A percentile compares a stretch with the other conserved stretches of the same genome.
phyloP scores from a whole-genome alignment of 768 basidiomycete genomes.

The Mycena amicta region DNA sequence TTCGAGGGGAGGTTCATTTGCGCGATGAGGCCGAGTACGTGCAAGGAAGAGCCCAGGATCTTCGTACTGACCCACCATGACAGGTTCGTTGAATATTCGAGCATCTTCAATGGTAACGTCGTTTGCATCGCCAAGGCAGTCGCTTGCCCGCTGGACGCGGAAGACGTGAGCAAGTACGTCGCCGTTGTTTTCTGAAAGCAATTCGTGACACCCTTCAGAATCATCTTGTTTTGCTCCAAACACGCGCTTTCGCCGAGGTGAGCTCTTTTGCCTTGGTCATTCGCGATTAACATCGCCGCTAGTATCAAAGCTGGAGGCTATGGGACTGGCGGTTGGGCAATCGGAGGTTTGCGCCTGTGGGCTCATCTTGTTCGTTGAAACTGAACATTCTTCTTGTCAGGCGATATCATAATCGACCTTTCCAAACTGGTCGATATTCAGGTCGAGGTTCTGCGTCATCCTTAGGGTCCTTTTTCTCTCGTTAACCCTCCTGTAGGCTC shows the following conservation, averaged over 20 bases:
- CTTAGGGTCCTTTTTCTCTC: not conserved
- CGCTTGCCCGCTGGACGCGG: constrained; percentile 73
- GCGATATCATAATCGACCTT: constrained; percentile 85
- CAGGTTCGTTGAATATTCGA: constrained; percentile 51
- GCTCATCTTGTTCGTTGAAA: constrained; percentile 9
- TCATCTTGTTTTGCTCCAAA: constrained; percentile 72
- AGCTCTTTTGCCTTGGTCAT: not conserved
- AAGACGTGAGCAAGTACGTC: constrained; percentile 81
- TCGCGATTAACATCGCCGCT: not conserved
- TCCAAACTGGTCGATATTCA: constrained; percentile 66
- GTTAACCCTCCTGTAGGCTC: constrained; percentile 29
- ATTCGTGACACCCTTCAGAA: constrained; percentile 38
- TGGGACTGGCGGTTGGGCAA: constrained; percentile 88
- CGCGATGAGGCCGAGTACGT: constrained; percentile 44
- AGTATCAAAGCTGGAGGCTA: constrained; percentile 91
- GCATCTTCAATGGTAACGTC: constrained; percentile 81
- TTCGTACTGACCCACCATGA: constrained; percentile 4
- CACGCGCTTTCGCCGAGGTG: constrained; percentile 58
- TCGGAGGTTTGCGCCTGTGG: constrained; percentile 80
- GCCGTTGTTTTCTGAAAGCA: not conserved
- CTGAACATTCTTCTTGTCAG: not conserved
- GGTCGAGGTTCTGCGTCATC: constrained; percentile 45
- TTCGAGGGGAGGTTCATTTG: constrained; percentile 51
- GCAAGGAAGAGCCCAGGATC: not conserved
- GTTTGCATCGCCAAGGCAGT: constrained; percentile 61